These are phyloP conservation scores for Immersiella caudata DNA, from an alignment of 495 filamentous ascomycete species.

Conservation along the genomic window DNA sequence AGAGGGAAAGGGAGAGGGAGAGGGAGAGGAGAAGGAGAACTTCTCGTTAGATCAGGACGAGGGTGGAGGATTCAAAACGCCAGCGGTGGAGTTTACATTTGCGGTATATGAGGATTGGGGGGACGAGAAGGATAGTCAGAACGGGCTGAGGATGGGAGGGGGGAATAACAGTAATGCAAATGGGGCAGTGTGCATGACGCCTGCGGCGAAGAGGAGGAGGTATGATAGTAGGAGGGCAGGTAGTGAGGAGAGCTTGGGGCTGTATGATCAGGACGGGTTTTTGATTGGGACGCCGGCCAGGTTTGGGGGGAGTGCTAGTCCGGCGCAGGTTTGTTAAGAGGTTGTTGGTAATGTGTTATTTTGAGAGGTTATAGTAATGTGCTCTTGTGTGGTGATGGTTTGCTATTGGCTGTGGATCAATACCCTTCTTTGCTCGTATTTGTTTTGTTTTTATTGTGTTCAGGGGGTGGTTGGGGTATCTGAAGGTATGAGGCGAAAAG, in stretches of 20 bases:
- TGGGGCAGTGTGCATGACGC: background rate
- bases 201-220: background rate
- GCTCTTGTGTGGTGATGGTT: background rate
- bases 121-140: background rate
- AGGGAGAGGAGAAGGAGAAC: conserved; percentile 4
- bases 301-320: background rate
- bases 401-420: background rate
- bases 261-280: conserved; percentile 20
- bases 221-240: background rate
- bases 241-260: conserved; percentile 16
- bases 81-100: background rate
- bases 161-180: background rate
- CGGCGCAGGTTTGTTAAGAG: background rate
- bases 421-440: background rate
- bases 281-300: conserved; percentile 12
- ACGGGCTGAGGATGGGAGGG: background rate
- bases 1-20: background rate
- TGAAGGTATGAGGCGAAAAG: background rate
- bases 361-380: background rate
- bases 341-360: background rate
- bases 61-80: background rate
- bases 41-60: background rate
- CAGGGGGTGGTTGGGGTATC: background rate
- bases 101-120: background rate
- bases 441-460: background rate